Conservation (phyloP, 192 early-diverging fungal species). For the Linnemannia elongata region DNA sequence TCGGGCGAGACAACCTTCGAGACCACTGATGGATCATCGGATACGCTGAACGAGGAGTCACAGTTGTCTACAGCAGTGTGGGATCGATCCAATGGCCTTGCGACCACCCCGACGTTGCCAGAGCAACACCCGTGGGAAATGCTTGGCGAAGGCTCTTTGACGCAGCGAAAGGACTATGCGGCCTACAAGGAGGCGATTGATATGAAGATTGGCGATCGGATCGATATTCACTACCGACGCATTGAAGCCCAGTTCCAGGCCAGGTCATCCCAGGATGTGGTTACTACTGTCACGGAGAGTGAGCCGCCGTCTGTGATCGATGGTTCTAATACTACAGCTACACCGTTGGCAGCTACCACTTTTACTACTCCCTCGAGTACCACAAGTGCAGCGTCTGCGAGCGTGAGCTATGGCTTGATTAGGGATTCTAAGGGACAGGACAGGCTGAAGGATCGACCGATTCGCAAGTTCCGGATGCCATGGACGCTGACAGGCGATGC, state of each 20-base stretch:
- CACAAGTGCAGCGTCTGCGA: no score
- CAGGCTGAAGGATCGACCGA: background rate
- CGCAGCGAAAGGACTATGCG: background rate
- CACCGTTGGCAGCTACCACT: background rate
- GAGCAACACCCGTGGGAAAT: background rate
- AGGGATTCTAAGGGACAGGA: background rate
- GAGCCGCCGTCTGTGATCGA: background rate
- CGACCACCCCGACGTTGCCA: background rate
- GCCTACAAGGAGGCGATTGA: conserved; percentile 3
- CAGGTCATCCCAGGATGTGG: background rate
- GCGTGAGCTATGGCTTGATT: background rate
- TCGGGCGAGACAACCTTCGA: background rate
- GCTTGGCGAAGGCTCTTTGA: background rate
- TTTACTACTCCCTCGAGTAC: background rate
- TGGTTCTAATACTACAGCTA: background rate
- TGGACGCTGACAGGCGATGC: conserved; percentile 7
- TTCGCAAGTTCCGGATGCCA: conserved; percentile 3
- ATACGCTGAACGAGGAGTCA: background rate
- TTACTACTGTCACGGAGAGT: background rate
- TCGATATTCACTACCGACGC: background rate
- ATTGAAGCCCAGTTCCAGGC: background rate
- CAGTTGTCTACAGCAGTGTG: background rate
- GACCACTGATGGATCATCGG: background rate
- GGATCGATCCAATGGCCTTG: background rate
- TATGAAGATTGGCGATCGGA: background rate